Evolutionary conservation across 495 filamentous ascomycete species (phyloP), one percentile per base, ranked within the genome.

Genomic region (Neurospora sp.): DNA sequence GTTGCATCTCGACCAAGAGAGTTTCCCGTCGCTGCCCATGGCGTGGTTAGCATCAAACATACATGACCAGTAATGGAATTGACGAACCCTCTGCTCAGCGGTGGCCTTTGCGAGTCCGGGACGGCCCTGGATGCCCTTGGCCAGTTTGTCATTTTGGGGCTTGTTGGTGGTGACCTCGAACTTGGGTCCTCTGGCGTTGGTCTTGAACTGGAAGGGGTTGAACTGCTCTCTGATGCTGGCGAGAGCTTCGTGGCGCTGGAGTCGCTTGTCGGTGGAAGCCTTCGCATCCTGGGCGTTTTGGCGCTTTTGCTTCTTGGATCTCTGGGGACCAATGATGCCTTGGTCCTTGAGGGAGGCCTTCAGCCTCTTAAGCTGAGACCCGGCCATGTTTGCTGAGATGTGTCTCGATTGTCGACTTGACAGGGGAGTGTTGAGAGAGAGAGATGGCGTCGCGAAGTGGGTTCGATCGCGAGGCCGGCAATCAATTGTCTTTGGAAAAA

Each of bases 181-280:
- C 78, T 97, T 97, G 75, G 85, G 87, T 2, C 89, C 88, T 39
- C 88, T 84, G 0, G 88, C 83, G 35, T 89, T 87, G 12, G 87
- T 87, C 81, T 96, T 94, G 80, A 96, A 87, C 80, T 99, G 96
- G 81, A 98, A 99, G 3, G 96, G 96, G 82, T 98, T 98, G 88
- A 98, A 98, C 75, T 93, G 89, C 73, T 98, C 94, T 75, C 96
- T 91, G 78, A 98, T 97, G 69, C 87, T 87, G 77, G 92, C 87
- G 70, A 99, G 84, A 16, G 92, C 92, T 59, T 88, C 88, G 76
- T 89, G 88, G 71, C 91, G 87, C 81, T 93, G 88, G n/a, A 91
- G 87, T 70, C 89, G 86, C 75, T 91, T 90, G 75, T 92, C 89
- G 74, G 88, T 87, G 61, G 83, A 84, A 68, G 84, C 84, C 68